A percentile compares a stretch with the other conserved stretches of the same genome.
These are phyloP conservation scores for Fusarium nisikadoi DNA, from an alignment of 2,329 filamentous ascomycete species.

Conservation along the genomic window DNA sequence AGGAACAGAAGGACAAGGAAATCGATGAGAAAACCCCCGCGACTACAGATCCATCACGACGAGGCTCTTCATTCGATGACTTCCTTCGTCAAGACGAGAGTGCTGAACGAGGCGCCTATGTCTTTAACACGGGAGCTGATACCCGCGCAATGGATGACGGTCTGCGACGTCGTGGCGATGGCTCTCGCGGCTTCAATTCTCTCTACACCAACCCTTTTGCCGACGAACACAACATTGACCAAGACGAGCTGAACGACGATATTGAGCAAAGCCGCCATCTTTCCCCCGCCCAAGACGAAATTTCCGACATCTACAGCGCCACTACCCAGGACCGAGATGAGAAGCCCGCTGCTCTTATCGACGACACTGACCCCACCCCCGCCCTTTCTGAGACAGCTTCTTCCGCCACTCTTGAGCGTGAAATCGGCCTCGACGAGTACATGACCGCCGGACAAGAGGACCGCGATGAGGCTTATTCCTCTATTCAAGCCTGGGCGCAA, in stretches of 20 bases:
- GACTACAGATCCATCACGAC: background rate
- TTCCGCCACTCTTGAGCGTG: conserved; percentile 51
- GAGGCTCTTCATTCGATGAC: conserved; percentile 66
- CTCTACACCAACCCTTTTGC: conserved; percentile 69
- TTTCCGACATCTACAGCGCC: conserved; percentile 68
- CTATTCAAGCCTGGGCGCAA: conserved; percentile 73
- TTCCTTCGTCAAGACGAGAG: conserved; percentile 63
- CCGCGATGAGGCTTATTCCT: conserved; percentile 62
- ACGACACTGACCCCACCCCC: conserved; percentile 47
- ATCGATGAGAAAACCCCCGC: conserved; percentile 13
- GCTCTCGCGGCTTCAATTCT: conserved; percentile 58
- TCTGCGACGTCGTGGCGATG: conserved; percentile 61
- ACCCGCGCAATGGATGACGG: conserved; percentile 54
- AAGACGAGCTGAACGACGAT: conserved; percentile 56
- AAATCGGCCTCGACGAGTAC: conserved; percentile 57
- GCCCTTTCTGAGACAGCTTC: conserved; percentile 34
- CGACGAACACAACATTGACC: conserved; percentile 65
- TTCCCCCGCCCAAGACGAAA: conserved; percentile 59
- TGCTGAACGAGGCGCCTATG: conserved; percentile 65
- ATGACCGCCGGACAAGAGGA: conserved; percentile 63
- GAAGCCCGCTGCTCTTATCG: conserved; percentile 46
- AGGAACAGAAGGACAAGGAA: conserved; percentile 39
- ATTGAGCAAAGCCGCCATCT: conserved; percentile 54
- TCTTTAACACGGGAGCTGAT: conserved; percentile 68
- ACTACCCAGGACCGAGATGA: conserved; percentile 56